A percentile compares a stretch with the other conserved stretches of the same genome.
Conservation (phyloP, 2,329 filamentous ascomycete genomes). For the Pestalotiopsis sp. region DNA sequence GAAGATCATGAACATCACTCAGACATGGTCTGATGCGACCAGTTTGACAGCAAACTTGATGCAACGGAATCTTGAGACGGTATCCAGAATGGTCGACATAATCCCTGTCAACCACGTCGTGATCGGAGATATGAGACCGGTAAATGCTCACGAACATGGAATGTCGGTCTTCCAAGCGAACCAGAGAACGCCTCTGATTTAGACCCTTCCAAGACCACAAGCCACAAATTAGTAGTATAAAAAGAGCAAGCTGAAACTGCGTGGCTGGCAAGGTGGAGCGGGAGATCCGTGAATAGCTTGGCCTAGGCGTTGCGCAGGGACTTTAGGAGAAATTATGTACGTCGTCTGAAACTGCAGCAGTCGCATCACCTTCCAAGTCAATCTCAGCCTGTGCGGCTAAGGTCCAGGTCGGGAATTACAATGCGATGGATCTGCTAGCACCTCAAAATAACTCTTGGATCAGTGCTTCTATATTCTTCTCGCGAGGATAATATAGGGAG, state of each 20-base stretch:
- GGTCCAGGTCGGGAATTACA: background rate
- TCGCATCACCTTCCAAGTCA: background rate
- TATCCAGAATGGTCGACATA: background rate
- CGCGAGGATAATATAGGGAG: too few species aligned
- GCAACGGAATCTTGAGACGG: background rate
- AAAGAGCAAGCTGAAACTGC: background rate
- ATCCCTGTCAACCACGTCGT: background rate
- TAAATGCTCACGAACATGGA: background rate
- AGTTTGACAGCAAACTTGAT: background rate
- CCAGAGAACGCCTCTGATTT: background rate
- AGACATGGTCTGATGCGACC: background rate
- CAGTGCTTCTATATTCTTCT: too few species aligned
- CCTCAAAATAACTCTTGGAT: too few species aligned
- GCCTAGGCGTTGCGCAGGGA: background rate
- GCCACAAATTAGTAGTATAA: background rate
- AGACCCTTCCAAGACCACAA: background rate
- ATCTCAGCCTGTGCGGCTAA: background rate
- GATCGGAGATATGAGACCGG: background rate
- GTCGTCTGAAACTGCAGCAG: background rate
- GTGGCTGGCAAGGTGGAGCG: background rate
- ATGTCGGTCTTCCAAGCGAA: background rate
- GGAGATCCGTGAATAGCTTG: background rate
- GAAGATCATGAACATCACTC: background rate
- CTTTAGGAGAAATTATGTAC: background rate
- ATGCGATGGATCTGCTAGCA: too few species aligned